Evolutionary conservation across 2,329 filamentous ascomycete genomes (phyloP), one percentile per base, ranked within the genome.

Genomic region (Metarhizium anisopliae): DNA sequence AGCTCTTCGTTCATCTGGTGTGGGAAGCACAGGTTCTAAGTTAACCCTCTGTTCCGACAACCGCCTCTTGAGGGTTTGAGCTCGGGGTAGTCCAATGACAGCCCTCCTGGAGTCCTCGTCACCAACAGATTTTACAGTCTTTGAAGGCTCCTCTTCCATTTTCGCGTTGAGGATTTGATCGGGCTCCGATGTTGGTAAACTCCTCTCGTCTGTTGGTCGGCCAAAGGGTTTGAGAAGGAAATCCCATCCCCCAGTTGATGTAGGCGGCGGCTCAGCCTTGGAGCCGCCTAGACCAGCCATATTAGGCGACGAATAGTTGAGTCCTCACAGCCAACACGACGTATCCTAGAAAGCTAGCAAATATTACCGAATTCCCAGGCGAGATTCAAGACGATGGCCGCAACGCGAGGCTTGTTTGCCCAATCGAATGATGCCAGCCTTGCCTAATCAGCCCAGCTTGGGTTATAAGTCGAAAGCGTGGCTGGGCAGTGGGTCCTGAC

Each of bases 1-100:
- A 11, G 89, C 84, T 65, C 90, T 82, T 61, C 88, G 82, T 70
- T 91, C 88, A 43, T 81, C 80, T 30, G 77, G 72, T 36, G 83
- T 81, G 6, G 82, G 79, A 51, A 85, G 76, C 47, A 84, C 77
- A 49, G 88, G 84, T 57, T 86, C 77, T 54, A 95, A 77, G 64
- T 84, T 86, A 62, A 88, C 83, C 62, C 90, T 81, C 59, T 82
- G 80, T 71, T 96, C 92, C 32, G 90, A 93, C 67, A 88, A 82
- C 69, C 93, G 90, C 63, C 91, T 83, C 70, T 85, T 87, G 72
- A 95, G 91, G 0, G 90, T 95, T 63, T 86, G 83, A 4, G 85
- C 77, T 51, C 90, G 82, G 43, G 90, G 89, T 42, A 96, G 74
- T 16, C 87, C 86, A 18, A 90, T 87, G 16, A 92, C 83, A n/a